A percentile compares a stretch with the other conserved stretches of the same genome.
Evolutionary conservation across 352 stramenopile genomes (phyloP).

Genomic region (Phytophthora europaea): DNA sequence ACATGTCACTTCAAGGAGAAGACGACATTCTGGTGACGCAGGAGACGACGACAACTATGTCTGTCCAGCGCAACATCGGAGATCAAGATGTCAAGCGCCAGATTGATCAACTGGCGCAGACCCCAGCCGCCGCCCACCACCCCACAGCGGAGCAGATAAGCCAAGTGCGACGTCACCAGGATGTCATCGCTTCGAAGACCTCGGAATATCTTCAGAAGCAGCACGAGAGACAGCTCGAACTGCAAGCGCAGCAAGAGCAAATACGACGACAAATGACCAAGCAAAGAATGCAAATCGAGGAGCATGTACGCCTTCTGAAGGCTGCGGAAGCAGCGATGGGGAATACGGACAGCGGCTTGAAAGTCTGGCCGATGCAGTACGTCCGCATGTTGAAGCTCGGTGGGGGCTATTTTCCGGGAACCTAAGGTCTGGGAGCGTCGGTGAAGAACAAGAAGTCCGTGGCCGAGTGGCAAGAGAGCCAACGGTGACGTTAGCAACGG

Average conservation of each 20-base stretch:
- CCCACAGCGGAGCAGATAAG: slow-evolving; percentile 9
- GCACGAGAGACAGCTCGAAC: slow-evolving; percentile 2
- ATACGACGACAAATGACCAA: too few species aligned
- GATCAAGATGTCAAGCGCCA: slow-evolving; percentile 2
- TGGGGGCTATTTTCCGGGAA: too few species aligned
- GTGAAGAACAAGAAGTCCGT: too few species aligned
- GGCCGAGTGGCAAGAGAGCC: too few species aligned
- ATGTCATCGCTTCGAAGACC: slow-evolving; percentile 3
- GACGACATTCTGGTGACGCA: neutral
- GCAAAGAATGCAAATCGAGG: too few species aligned
- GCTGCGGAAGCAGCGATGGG: too few species aligned
- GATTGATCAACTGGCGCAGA: slow-evolving; percentile 10
- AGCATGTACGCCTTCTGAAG: too few species aligned
- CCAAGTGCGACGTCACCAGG: slow-evolving; percentile 1
- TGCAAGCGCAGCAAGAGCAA: slow-evolving; percentile 9
- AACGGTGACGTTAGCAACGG: too few species aligned
- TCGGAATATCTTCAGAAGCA: slow-evolving; percentile 3
- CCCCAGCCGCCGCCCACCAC: slow-evolving; percentile 5
- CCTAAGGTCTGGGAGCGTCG: too few species aligned
- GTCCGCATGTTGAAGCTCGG: too few species aligned
- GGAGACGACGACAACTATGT: slow-evolving; percentile 2
- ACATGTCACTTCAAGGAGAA: neutral
- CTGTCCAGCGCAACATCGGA: neutral
- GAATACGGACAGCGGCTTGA: too few species aligned
- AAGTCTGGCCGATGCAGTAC: too few species aligned